These are phyloP conservation scores for Aspergillus glaucus DNA, from an alignment of 2,329 filamentous ascomycete genomes.

Conservation along the genomic window DNA sequence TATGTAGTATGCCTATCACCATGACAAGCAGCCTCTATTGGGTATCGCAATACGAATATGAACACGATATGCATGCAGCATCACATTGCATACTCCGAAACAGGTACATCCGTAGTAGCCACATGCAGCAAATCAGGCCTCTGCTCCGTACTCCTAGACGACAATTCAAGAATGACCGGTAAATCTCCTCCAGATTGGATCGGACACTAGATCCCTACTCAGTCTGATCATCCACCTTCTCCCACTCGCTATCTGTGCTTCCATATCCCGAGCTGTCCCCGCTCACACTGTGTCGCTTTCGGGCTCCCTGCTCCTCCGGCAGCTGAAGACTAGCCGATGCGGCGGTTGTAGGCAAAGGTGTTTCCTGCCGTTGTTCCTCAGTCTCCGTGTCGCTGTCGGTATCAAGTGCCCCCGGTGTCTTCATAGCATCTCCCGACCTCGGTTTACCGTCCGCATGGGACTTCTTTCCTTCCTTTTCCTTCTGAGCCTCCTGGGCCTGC, in stretches of 20 bases:
- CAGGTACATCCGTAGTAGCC: background rate
- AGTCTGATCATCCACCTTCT: slow-evolving; percentile 64
- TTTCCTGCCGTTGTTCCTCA: slow-evolving; percentile 21
- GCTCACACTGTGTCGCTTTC: slow-evolving; percentile 40
- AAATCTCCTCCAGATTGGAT: slow-evolving; percentile 46
- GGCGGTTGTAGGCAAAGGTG: slow-evolving; percentile 9
- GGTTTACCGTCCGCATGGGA: slow-evolving; percentile 1
- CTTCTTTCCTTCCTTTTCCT: slow-evolving; percentile 30
- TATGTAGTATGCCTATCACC: no score
- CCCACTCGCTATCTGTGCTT: slow-evolving; percentile 96
- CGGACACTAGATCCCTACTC: background rate
- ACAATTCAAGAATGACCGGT: slow-evolving; percentile 28
- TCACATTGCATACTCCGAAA: no score
- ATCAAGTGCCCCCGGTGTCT: slow-evolving; percentile 28
- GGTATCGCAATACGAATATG: no score
- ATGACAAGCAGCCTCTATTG: no score
- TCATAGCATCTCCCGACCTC: slow-evolving; percentile 19
- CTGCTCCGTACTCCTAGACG: background rate
- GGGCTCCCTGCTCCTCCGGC: slow-evolving; percentile 35
- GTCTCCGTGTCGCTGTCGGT: slow-evolving; percentile 43
- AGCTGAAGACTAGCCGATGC: slow-evolving; percentile 43
- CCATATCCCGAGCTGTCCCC: slow-evolving; percentile 50
- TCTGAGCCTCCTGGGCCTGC: slow-evolving; percentile 41
- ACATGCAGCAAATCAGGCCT: background rate
- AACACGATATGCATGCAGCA: no score